Conservation (phyloP, 2,329 filamentous ascomycete species). For the Periconia sp. region DNA sequence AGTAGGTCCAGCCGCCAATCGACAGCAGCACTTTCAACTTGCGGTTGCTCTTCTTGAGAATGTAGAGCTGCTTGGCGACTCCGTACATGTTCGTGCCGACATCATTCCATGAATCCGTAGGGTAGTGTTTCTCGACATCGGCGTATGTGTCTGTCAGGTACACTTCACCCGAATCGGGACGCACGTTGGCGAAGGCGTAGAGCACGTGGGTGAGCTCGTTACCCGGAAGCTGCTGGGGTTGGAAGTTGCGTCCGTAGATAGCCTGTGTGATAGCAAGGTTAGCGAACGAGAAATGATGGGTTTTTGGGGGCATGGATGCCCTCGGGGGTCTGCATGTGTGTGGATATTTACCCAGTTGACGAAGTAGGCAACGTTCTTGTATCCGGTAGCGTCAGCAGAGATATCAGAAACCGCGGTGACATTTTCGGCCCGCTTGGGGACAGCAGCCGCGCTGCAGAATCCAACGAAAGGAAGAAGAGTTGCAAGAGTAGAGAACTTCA, state of each 20-base stretch:
- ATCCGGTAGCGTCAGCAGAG: constrained; percentile 23
- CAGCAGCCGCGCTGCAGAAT: constrained; percentile 20
- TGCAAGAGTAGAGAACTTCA: constrained; percentile 24
- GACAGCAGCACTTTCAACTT: constrained; percentile 42
- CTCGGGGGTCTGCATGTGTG: neutral
- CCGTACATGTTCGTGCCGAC: constrained; percentile 42
- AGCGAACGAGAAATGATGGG: too few relatives aligned
- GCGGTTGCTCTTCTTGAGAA: constrained; percentile 40
- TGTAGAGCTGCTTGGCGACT: constrained; percentile 40
- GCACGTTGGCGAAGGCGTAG: constrained; percentile 43
- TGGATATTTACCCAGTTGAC: constrained; percentile 39
- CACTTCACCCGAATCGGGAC: constrained; percentile 40
- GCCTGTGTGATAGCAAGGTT: constrained; percentile 20
- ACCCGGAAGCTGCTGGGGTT: constrained; percentile 38
- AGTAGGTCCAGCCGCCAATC: constrained; percentile 45
- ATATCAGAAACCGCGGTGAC: constrained; percentile 3
- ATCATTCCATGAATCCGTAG: constrained; percentile 43
- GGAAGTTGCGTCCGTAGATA: constrained; percentile 41
- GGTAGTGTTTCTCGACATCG: constrained; percentile 42
- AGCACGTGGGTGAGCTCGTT: constrained; percentile 40
- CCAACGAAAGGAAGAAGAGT: constrained; percentile 21
- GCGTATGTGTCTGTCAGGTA: constrained; percentile 42
- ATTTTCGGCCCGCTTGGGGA: constrained; percentile 19
- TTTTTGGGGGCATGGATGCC: neutral
- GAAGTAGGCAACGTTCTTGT: constrained; percentile 42